phyloP scores from a whole-genome alignment of 2,329 filamentous ascomycete genomes.

The Esteya vermicola region DNA sequence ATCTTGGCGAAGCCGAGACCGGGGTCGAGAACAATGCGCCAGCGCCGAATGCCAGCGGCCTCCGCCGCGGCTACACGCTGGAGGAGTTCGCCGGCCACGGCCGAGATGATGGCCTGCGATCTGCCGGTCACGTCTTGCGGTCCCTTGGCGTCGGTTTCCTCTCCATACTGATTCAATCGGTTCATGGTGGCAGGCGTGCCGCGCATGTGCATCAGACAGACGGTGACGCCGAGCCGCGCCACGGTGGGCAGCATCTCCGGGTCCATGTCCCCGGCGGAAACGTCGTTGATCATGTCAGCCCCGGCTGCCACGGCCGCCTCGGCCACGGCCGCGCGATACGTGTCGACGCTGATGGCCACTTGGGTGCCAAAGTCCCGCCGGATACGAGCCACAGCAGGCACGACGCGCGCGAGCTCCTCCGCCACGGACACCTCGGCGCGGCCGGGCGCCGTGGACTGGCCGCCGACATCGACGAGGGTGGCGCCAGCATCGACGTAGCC shows the following conservation, averaged over 20 bases:
- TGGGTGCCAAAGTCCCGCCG: slow-evolving; percentile 29
- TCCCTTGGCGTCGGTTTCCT: background rate
- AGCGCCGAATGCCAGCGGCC: slow-evolving; percentile 68
- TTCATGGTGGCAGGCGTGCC: slow-evolving; percentile 76
- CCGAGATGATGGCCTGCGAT: slow-evolving; percentile 41
- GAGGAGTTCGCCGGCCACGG: slow-evolving; percentile 53
- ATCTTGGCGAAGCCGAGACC: slow-evolving; percentile 91
- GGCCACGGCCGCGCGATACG: slow-evolving; percentile 76
- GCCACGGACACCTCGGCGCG: slow-evolving; percentile 51
- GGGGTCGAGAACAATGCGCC: slow-evolving; percentile 90
- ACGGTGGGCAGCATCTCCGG: slow-evolving; percentile 68
- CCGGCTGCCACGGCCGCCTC: slow-evolving; percentile 61
- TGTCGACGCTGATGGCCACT: slow-evolving; percentile 78
- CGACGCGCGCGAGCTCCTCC: slow-evolving; percentile 64
- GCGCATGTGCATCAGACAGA: slow-evolving; percentile 87
- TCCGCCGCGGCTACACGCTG: slow-evolving; percentile 63
- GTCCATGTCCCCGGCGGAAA: slow-evolving; percentile 72
- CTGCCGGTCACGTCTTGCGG: background rate
- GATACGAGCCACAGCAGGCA: slow-evolving; percentile 66
- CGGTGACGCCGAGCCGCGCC: slow-evolving; percentile 61
- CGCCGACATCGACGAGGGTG: slow-evolving; percentile 81
- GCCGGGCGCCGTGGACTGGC: slow-evolving; percentile 78
- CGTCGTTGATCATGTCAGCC: slow-evolving; percentile 88
- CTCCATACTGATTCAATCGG: slow-evolving; percentile 45
- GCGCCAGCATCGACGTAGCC: slow-evolving; percentile 55